Evolutionary conservation across 2,329 filamentous ascomycete species (phyloP).

Genomic region (Talaromyces piceae): DNA sequence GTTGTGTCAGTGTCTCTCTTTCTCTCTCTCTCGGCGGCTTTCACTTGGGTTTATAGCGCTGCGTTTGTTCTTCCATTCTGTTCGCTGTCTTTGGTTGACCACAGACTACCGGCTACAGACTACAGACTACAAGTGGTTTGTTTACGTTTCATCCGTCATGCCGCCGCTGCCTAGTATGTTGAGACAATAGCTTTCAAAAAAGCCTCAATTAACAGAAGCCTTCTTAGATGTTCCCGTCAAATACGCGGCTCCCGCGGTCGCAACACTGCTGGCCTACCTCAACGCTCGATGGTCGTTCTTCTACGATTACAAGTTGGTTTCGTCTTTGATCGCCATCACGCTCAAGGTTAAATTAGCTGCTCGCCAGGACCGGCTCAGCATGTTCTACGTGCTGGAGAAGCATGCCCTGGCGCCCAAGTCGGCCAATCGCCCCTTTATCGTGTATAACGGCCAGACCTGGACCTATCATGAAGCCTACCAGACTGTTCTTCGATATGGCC

Average conservation of each 20-base stretch:
- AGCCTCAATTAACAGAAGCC: not conserved
- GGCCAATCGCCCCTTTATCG: constrained; percentile 48
- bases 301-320: constrained; percentile 59
- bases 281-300: constrained; percentile 62
- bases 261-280: constrained; percentile 66
- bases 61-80: not conserved
- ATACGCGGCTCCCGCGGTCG: constrained; percentile 52
- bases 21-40: not conserved
- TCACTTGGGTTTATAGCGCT: not conserved
- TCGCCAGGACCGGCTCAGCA: constrained; percentile 55
- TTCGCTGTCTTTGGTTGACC: not conserved
- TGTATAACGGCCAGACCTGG: constrained; percentile 61
- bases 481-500: constrained; percentile 61
- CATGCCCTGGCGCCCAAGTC: constrained; percentile 52
- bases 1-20: no score
- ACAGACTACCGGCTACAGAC: not conserved
- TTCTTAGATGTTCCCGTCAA: constrained; percentile 29
- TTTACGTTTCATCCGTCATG: constrained; percentile 4
- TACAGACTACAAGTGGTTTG: no score
- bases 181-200: not conserved
- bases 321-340: constrained; percentile 43
- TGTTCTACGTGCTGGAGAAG: constrained; percentile 69
- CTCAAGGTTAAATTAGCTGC: constrained; percentile 43
- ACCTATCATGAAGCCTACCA: constrained; percentile 73
- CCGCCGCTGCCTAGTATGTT: constrained; percentile 4